These are phyloP conservation scores for Aspergillus phoenicis DNA, from an alignment of 2,329 filamentous ascomycete genomes.

Conservation along the genomic window DNA sequence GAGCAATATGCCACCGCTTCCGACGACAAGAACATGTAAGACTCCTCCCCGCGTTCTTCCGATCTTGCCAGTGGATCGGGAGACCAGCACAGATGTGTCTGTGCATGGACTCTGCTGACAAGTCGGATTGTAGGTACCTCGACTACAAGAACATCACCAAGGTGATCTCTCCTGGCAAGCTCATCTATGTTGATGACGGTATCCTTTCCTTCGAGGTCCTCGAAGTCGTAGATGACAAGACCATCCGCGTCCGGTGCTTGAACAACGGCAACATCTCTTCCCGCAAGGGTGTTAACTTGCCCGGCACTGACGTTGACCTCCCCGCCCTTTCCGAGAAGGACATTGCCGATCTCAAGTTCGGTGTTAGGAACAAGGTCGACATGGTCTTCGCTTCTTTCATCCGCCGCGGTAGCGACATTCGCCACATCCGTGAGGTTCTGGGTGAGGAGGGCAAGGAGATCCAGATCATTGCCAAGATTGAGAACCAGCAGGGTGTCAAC, in stretches of 20 bases:
- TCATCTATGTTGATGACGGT: constrained; percentile 98
- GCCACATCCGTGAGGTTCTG: constrained; percentile 85
- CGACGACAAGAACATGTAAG: constrained; percentile 92
- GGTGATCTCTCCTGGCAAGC: constrained; percentile 86
- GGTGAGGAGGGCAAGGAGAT: constrained; percentile 92
- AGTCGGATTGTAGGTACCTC: constrained; percentile 67
- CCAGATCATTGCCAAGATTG: constrained; percentile 99
- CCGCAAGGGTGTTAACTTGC: constrained; percentile 98
- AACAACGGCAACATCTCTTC: constrained; percentile 99
- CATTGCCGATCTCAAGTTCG: constrained; percentile 88
- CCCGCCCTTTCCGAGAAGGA: constrained; percentile 98
- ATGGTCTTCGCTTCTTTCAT: constrained; percentile 99
- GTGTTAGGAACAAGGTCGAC: constrained; percentile 97
- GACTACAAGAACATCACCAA: constrained; percentile 99
- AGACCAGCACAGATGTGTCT: not conserved
- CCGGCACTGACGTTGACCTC: constrained; percentile 97
- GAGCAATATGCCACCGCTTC: constrained; percentile 83
- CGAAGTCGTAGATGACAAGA: constrained; percentile 84
- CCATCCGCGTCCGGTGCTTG: constrained; percentile 78
- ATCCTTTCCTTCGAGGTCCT: constrained; percentile 95
- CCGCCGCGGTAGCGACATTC: constrained; percentile 89
- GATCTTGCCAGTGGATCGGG: not conserved
- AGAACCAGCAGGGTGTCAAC: constrained; percentile 99
- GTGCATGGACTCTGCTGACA: constrained; percentile 19
- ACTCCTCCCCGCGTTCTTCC: not conserved